phyloP scores from a whole-genome alignment of 768 basidiomycete species.

The Obba rivulosa region DNA sequence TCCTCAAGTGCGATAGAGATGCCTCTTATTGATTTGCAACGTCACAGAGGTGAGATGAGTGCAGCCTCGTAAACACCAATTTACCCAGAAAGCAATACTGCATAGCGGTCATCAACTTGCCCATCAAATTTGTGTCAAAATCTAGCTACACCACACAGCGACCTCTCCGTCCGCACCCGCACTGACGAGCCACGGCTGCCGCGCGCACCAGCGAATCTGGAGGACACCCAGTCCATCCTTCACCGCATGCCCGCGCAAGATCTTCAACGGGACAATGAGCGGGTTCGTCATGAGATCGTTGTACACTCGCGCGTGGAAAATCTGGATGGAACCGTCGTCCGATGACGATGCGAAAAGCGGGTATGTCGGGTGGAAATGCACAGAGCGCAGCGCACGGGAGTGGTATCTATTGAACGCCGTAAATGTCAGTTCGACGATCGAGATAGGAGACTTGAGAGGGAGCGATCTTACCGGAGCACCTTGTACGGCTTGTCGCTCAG shows the following conservation, averaged over 20 bases:
- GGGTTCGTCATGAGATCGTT: constrained; percentile 96
- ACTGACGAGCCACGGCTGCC: constrained; percentile 89
- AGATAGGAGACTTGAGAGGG: constrained; percentile 6
- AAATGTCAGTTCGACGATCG: neutral
- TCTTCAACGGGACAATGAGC: constrained; percentile 95
- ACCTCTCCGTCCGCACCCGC: constrained; percentile 90
- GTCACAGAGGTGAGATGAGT: too few relatives aligned
- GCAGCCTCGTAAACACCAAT: too few relatives aligned
- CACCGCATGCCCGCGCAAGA: constrained; percentile 85
- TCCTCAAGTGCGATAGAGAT: too few relatives aligned
- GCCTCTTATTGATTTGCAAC: too few relatives aligned
- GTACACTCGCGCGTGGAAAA: constrained; percentile 95
- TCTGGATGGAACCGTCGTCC: constrained; percentile 94
- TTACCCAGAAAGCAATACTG: too few relatives aligned
- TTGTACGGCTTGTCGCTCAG: constrained; percentile 97
- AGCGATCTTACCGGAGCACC: constrained; percentile 68
- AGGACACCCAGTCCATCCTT: constrained; percentile 87
- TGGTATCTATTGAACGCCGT: constrained; percentile 76
- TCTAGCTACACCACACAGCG: constrained; percentile 85
- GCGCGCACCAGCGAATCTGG: constrained; percentile 82
- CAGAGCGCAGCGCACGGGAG: constrained; percentile 84
- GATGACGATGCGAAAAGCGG: constrained; percentile 96
- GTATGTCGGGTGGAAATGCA: constrained; percentile 91
- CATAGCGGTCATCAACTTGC: too few relatives aligned
- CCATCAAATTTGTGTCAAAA: too few relatives aligned